A percentile compares a stretch with the other conserved stretches of the same genome.
phyloP scores from a whole-genome alignment of 768 basidiomycete species.

The Tylopilus plumbeoviolaceoides region DNA sequence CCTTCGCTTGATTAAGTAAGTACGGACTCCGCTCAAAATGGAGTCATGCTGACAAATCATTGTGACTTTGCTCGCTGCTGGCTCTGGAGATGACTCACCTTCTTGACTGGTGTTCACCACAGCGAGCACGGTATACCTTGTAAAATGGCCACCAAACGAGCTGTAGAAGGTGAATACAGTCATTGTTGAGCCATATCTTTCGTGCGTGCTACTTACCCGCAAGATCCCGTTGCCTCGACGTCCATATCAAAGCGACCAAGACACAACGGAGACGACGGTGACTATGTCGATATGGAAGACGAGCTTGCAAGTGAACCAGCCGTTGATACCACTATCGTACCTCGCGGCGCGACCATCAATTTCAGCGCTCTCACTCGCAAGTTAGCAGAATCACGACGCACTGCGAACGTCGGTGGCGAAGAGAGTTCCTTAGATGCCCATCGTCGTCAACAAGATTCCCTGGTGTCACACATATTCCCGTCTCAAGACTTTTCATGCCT shows the following conservation, averaged over 20 bases:
- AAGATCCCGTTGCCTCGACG: constrained; percentile 20
- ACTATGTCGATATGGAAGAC: constrained; percentile 56
- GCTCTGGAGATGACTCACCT: constrained; percentile 5
- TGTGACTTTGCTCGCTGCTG: too few relatives aligned
- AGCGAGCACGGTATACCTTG: not conserved
- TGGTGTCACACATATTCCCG: constrained; percentile 80
- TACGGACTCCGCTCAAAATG: constrained; percentile 34
- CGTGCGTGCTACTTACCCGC: not conserved
- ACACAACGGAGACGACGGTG: constrained; percentile 47
- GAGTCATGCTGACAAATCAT: constrained; percentile 24
- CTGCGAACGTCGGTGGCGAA: constrained; percentile 35
- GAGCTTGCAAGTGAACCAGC: constrained; percentile 40
- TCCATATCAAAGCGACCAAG: constrained; percentile 39
- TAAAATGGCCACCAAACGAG: constrained; percentile 38
- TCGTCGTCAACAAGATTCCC: constrained; percentile 66
- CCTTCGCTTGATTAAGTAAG: constrained; percentile 18
- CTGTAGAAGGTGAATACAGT: constrained; percentile 34
- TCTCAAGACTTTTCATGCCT: constrained; percentile 85
- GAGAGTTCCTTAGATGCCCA: constrained; percentile 58
- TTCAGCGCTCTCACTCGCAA: constrained; percentile 81
- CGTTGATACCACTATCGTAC: constrained; percentile 44
- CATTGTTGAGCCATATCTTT: not conserved
- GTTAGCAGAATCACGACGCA: constrained; percentile 58
- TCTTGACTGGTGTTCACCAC: not conserved
- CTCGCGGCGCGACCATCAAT: constrained; percentile 78